Conservation (phyloP, 2,329 filamentous ascomycete genomes). For the Claviceps purpurea region DNA sequence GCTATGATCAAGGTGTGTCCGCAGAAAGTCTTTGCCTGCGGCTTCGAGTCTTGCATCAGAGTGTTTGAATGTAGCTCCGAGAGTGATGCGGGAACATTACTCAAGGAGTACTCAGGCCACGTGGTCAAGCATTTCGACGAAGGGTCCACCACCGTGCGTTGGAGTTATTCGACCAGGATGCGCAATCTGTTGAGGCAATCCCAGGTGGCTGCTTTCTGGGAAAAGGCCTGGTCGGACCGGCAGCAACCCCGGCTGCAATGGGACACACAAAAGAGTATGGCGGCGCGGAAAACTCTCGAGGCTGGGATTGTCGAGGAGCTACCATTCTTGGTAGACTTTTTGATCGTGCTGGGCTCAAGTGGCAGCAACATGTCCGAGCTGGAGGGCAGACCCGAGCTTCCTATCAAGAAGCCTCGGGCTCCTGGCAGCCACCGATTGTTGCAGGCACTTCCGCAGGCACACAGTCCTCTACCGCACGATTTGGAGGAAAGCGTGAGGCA, state of each 20-base stretch:
- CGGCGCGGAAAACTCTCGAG: constrained; percentile 30
- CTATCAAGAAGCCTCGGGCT: constrained; percentile 6
- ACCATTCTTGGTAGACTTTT: constrained; percentile 25
- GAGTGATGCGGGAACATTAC: constrained; percentile 23
- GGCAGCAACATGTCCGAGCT: neutral
- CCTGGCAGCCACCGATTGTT: neutral
- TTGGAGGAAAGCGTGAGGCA: neutral
- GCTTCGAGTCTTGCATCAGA: constrained; percentile 30
- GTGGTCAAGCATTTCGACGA: constrained; percentile 35
- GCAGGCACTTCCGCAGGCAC: neutral
- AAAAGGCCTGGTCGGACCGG: constrained; percentile 22
- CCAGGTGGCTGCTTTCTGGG: constrained; percentile 24
- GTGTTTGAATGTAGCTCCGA: constrained; percentile 30
- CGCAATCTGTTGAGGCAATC: constrained; percentile 30
- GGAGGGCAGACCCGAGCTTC: constrained; percentile 3
- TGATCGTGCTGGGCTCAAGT: constrained; percentile 22
- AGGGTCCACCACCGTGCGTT: constrained; percentile 24
- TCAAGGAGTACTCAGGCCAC: constrained; percentile 33
- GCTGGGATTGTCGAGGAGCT: constrained; percentile 29
- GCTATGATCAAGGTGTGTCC: constrained; percentile 30
- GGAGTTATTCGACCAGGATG: constrained; percentile 31
- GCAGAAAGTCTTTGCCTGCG: constrained; percentile 35
- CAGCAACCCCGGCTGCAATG: constrained; percentile 23
- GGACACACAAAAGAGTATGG: constrained; percentile 27
- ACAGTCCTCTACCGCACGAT: constrained; percentile 1